Base-by-base conservation (phyloP, 108 stramenopile species). In the Pseudonitzschia multistriata region DNA sequence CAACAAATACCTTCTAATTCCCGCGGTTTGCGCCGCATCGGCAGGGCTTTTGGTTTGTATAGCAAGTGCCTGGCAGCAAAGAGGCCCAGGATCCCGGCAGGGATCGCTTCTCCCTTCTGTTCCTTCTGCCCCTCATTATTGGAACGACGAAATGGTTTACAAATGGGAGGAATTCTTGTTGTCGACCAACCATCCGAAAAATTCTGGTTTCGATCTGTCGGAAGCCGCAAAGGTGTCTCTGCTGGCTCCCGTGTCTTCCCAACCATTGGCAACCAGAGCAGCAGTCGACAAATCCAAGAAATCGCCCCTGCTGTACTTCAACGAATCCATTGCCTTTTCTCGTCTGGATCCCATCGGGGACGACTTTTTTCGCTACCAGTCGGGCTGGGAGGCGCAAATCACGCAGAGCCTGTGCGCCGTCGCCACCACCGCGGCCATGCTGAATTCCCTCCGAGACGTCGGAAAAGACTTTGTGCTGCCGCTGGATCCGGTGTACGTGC, bases 391-490 rank as follows among this genome's bases (percentile, higher is more conserved):
- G 45, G 89, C 85, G 0, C 93, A 94, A 65, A 80, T 89, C 64
- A 94, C 90, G 73, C 93, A 94, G 78, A 90, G 85, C 17, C 91
- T 86, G 53, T 94, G 93, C 66, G 84, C 65, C 17, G 88, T 90
- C 25, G 90, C 93, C 0, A 67, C 87, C 22, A 66, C 80, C 19
- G 86, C 78, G 3, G 87, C 90, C 2, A 36, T 89, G 15, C 61
- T 91, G 49, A 94, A 94, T 66, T 88, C 87, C 27, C 71, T 94
- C 19, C 82, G 85, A 21, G 78, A 72, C 42, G 57, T 35, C 29
- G 57, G 3, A 45, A 14, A 25, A 7, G 59, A 73, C 17, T 74
- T 85, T 24, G 84, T 82, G 28, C 55, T 90, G 24, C 90, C 93
- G 24, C 64, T 80, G 27, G 93, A 91, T 73, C 74, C 81, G 8